These are phyloP conservation scores for Akanthomyces dipterigenus DNA, from an alignment of 2,329 filamentous ascomycete genomes.

Conservation along the genomic window DNA sequence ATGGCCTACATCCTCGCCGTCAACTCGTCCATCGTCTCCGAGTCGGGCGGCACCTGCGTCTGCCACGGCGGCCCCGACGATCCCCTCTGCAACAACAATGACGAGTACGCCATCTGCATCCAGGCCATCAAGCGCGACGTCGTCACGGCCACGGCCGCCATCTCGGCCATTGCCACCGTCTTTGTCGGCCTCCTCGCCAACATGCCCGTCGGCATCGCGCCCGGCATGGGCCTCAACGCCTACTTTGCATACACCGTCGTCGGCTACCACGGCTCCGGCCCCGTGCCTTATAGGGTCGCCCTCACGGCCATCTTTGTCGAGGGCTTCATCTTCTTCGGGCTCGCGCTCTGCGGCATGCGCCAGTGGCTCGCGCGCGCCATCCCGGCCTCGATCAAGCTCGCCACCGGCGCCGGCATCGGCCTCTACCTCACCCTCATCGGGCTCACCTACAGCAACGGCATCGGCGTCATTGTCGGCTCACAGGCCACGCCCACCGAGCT, in stretches of 20 bases:
- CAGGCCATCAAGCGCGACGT: constrained; percentile 65
- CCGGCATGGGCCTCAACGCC: constrained; percentile 63
- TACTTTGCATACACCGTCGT: constrained; percentile 78
- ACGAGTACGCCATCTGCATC: constrained; percentile 57
- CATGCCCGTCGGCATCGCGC: constrained; percentile 40
- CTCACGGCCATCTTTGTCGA: constrained; percentile 85
- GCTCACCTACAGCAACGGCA: constrained; percentile 73
- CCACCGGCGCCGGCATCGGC: constrained; percentile 79
- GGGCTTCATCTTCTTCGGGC: constrained; percentile 74
- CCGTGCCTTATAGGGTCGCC: constrained; percentile 67
- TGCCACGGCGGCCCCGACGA: constrained; percentile 50
- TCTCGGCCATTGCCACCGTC: constrained; percentile 72
- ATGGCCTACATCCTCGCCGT: constrained; percentile 50
- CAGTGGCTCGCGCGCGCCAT: constrained; percentile 85
- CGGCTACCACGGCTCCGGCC: constrained; percentile 66
- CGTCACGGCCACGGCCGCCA: constrained; percentile 79
- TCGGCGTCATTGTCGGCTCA: constrained; percentile 70
- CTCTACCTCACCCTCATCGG: constrained; percentile 73
- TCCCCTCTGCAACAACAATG: constrained; percentile 44
- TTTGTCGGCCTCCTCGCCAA: constrained; percentile 80
- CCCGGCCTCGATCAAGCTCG: constrained; percentile 77
- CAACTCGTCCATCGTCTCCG: constrained; percentile 48
- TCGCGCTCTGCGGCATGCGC: constrained; percentile 73
- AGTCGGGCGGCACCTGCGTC: constrained; percentile 69
- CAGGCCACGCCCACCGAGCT: constrained; percentile 62